Evolutionary conservation across 2,329 filamentous ascomycete species (phyloP), one percentile per base, ranked within the genome.

Genomic region (Triangularia verruculosa): DNA sequence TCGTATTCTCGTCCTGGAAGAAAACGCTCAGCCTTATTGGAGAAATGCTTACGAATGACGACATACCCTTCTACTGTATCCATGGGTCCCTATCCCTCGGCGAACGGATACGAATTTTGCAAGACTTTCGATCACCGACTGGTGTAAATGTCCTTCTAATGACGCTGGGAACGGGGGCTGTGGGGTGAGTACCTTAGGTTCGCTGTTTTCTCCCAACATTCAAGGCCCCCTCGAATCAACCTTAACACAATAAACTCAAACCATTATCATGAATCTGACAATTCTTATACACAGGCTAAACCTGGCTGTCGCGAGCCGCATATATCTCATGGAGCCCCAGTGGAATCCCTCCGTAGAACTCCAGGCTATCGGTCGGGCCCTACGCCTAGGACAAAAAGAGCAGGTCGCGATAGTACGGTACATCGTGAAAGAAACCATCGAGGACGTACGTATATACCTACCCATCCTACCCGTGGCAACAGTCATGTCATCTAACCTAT

Each of bases 271-370:
- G 5, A 32, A 6, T 1, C 54, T 34, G 22, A 57, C 28, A 32
- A 15, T 7, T 8, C 12, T 25, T 57, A 20, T 22, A 9, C 9
- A 25, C 32, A 61, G 53, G 17, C 30, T 61, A 2, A 61, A 62
- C 27, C 61, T 62, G 3, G 51, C 72, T 0, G 68, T 81, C 57
- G 71, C 59, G 39, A 64, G 57, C 28, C 53, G 58, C 11, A 57
- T 61, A 4, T 52, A 61, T 53, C 61, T 66, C 13, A 27, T 66
- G 20, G 61, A 66, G 15, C 64, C 62, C 1, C 64, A 64, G 32
- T 61, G 64, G 61, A 66, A 64, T 24, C 61, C 60, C 5, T 59
- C 61, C 4, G 64, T 63, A 2, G 61, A 64, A 32, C 57, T 56
- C 25, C 64, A 66, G 15, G 64, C 61, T 13, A 59, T 64, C 5